phyloP scores from a whole-genome alignment of 805 yeast species.

The Saturnispora galanensis region DNA sequence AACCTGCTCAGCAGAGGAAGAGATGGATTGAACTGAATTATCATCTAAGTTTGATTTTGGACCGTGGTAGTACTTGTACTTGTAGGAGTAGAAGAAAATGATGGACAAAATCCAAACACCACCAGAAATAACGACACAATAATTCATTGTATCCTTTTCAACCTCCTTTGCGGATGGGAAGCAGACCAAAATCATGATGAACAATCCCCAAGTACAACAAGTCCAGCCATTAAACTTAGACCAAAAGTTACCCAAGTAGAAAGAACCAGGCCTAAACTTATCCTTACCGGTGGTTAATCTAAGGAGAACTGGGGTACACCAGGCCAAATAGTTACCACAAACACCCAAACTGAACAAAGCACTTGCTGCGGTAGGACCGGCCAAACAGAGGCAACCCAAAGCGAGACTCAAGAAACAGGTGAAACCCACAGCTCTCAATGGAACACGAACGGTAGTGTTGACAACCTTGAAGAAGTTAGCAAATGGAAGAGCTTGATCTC shows the following conservation, averaged over 20 bases:
- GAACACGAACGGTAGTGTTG: slow-evolving; percentile 42
- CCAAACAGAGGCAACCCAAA: slow-evolving; percentile 46
- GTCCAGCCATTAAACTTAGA: slow-evolving; percentile 37
- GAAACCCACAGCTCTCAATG: slow-evolving; percentile 49
- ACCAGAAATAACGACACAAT: slow-evolving; percentile 27
- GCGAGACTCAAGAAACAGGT: slow-evolving; percentile 38
- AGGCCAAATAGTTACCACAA: slow-evolving; percentile 49
- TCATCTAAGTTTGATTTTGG: slow-evolving; percentile 19
- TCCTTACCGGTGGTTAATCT: slow-evolving; percentile 37
- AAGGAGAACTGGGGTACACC: slow-evolving; percentile 50
- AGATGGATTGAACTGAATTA: slow-evolving; percentile 5
- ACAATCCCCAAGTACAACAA: slow-evolving; percentile 39
- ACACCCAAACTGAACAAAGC: slow-evolving; percentile 57
- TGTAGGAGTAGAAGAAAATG: slow-evolving; percentile 17
- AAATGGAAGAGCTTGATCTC: slow-evolving; percentile 65
- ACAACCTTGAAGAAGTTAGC: slow-evolving; percentile 45
- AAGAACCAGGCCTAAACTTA: slow-evolving; percentile 52
- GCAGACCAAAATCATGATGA: slow-evolving; percentile 44
- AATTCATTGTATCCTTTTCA: slow-evolving; percentile 29
- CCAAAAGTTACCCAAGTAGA: slow-evolving; percentile 42
- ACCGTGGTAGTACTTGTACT: slow-evolving; percentile 20
- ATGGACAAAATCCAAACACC: slow-evolving; percentile 23
- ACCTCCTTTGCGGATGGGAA: slow-evolving; percentile 41
- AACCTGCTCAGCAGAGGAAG: slow-evolving; percentile 9
- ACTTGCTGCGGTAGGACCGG: slow-evolving; percentile 46